Percentiles rank a stretch among this genome's conserved stretches.
Evolutionary conservation across 805 yeast species (phyloP).

Genomic region (Komagataella phaffii): DNA sequence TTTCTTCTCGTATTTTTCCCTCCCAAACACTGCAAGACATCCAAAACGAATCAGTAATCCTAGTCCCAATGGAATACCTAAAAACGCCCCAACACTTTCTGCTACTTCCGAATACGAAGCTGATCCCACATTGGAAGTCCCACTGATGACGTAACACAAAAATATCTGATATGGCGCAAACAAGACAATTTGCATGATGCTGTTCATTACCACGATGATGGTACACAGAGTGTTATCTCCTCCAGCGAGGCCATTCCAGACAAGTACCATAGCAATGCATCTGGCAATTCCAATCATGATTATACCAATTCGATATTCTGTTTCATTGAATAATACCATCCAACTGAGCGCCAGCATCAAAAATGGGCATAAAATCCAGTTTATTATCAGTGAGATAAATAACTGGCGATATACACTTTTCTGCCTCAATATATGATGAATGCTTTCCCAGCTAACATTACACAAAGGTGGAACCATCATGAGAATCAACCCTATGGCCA

Average conservation of each 20-base stretch:
- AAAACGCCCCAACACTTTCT: conserved; percentile 33
- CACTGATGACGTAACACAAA: conserved; percentile 29
- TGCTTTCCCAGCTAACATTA: conserved; percentile 36
- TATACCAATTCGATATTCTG: conserved; percentile 38
- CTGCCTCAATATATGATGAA: conserved; percentile 14
- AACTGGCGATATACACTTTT: conserved; percentile 16
- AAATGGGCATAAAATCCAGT: conserved; percentile 46
- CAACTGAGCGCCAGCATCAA: conserved; percentile 44
- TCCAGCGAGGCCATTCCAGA: conserved; percentile 42
- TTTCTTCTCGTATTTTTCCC: conserved; percentile 16
- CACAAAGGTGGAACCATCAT: conserved; percentile 49
- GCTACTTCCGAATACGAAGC: conserved; percentile 26
- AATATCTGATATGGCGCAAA: conserved; percentile 39
- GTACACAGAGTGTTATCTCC: conserved; percentile 41
- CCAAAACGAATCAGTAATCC: conserved; percentile 28
- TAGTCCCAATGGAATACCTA: conserved; percentile 37
- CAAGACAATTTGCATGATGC: conserved; percentile 33
- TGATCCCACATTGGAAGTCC: conserved; percentile 6
- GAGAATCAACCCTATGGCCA: conserved; percentile 35
- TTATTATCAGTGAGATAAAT: conserved; percentile 26
- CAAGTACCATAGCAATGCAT: conserved; percentile 49
- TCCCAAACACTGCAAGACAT: conserved; percentile 15
- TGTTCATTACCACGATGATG: conserved; percentile 34
- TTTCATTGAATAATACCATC: conserved; percentile 31
- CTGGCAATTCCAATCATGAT: conserved; percentile 47